phyloP scores from a whole-genome alignment of 768 basidiomycete species.

The Tulasnella sp. region DNA sequence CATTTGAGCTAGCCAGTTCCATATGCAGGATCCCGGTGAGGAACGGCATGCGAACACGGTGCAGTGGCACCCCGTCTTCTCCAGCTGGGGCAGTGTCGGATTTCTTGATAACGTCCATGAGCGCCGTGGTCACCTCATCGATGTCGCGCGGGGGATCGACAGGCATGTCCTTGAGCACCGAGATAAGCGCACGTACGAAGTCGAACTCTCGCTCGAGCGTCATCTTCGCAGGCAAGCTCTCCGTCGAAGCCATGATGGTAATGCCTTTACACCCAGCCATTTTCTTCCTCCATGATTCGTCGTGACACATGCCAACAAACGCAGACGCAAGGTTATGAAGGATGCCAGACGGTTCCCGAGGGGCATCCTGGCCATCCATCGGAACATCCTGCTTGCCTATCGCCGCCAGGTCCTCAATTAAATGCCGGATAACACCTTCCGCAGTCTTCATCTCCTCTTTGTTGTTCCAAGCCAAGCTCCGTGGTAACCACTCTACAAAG shows the following conservation, averaged over 20 bases:
- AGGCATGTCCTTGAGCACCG: slow-evolving; percentile 89
- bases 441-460: slow-evolving; percentile 48
- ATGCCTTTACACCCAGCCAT: slow-evolving; percentile 83
- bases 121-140: slow-evolving; percentile 63
- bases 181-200: slow-evolving; percentile 76
- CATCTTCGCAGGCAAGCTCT: slow-evolving; percentile 64
- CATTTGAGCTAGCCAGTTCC: slow-evolving; percentile 78
- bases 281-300: slow-evolving; percentile 82
- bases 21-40: slow-evolving; percentile 75
- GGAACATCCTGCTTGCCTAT: slow-evolving; percentile 25
- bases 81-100: slow-evolving; percentile 10
- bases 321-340: slow-evolving; percentile 73
- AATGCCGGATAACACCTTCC: slow-evolving; percentile 43
- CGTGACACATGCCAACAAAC: slow-evolving; percentile 76
- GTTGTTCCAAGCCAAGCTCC: slow-evolving; percentile 58
- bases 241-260: slow-evolving; percentile 58
- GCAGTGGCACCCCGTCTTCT: not conserved
- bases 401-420: slow-evolving; percentile 55
- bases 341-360: slow-evolving; percentile 38
- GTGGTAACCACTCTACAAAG: slow-evolving; percentile 61
- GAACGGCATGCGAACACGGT: slow-evolving; percentile 33
- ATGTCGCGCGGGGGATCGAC: slow-evolving; percentile 75
- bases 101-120: slow-evolving; percentile 39
- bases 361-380: slow-evolving; percentile 18
- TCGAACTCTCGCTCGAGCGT: slow-evolving; percentile 79